Percentiles rank a stretch among this genome's conserved stretches.
phyloP scores from a whole-genome alignment of 108 stramenopile species.

The Aureococcus anophagefferens region DNA sequence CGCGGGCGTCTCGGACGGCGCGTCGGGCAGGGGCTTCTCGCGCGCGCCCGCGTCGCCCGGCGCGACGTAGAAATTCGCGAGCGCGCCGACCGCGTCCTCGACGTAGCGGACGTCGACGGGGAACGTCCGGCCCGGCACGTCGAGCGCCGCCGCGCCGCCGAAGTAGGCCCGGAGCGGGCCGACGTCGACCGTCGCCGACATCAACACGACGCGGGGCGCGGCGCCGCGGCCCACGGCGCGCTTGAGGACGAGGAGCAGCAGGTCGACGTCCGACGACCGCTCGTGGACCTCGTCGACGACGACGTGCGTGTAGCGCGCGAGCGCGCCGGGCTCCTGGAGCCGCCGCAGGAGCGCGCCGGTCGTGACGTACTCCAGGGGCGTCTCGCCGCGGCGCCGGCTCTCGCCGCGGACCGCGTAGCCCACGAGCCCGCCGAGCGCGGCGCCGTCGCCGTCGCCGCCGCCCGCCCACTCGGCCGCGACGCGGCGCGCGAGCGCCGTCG shows the following conservation, averaged over 20 bases:
- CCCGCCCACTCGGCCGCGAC: slow-evolving; percentile 45
- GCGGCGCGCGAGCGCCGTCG: slow-evolving; percentile 40
- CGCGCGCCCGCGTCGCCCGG: too few relatives aligned
- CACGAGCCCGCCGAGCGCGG: slow-evolving; percentile 8
- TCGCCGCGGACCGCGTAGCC: slow-evolving; percentile 44
- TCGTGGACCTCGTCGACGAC: slow-evolving; percentile 57
- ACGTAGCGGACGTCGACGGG: slow-evolving; percentile 36
- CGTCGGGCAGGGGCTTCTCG: not conserved
- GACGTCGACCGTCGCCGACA: slow-evolving; percentile 49
- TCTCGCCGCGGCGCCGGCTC: slow-evolving; percentile 13
- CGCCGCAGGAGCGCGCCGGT: slow-evolving; percentile 54
- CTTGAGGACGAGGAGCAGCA: slow-evolving; percentile 42
- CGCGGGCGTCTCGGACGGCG: not conserved
- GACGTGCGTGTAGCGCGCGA: slow-evolving; percentile 37
- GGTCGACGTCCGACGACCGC: slow-evolving; percentile 43
- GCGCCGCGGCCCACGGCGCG: slow-evolving; percentile 12
- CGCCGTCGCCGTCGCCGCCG: slow-evolving; percentile 4
- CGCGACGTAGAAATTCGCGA: too few relatives aligned
- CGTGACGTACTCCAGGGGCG: slow-evolving; percentile 45
- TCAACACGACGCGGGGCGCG: slow-evolving; percentile 34
- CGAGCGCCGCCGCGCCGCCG: slow-evolving; percentile 18
- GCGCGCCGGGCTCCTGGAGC: slow-evolving; percentile 27
- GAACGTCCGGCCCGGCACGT: slow-evolving; percentile 43
- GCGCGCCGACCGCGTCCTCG: slow-evolving; percentile 16
- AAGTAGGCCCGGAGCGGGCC: not conserved